Evolutionary conservation across 2,329 filamentous ascomycete genomes (phyloP).

Genomic region (Ceratocystis lukuohia): DNA sequence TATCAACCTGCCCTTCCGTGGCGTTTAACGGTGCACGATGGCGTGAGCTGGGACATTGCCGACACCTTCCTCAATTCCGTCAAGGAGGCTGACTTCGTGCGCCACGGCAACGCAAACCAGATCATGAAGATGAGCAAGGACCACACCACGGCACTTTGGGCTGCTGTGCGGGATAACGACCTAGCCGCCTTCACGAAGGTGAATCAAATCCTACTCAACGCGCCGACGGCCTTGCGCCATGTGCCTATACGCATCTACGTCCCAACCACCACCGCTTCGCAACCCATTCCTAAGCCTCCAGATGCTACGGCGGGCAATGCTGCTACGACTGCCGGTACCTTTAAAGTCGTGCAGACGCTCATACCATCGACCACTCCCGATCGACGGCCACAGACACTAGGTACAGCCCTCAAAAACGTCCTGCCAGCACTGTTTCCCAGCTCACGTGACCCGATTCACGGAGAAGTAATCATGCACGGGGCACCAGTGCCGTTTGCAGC

Average conservation of each 20-base stretch:
- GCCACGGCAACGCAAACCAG: conserved; percentile 75
- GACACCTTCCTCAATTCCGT: conserved; percentile 52
- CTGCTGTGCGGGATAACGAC: conserved; percentile 65
- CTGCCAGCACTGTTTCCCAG: conserved; percentile 80
- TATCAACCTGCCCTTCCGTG: conserved; percentile 43
- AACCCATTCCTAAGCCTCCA: conserved; percentile 24
- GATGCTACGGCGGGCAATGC: no score
- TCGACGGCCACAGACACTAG: conserved; percentile 44
- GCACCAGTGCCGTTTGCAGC: conserved; percentile 67
- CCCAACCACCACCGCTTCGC: conserved; percentile 44
- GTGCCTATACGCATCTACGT: conserved; percentile 85
- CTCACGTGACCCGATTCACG: conserved; percentile 68
- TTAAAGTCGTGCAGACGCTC: conserved; percentile 64
- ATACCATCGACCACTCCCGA: conserved; percentile 38
- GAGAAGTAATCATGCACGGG: conserved; percentile 75
- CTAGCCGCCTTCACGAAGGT: conserved; percentile 58
- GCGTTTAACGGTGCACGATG: conserved; percentile 41
- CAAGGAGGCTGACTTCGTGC: conserved; percentile 71
- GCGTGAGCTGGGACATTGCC: conserved; percentile 44
- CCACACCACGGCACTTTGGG: conserved; percentile 72
- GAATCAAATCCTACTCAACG: conserved; percentile 62
- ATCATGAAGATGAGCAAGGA: conserved; percentile 82
- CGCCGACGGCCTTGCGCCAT: conserved; percentile 60
- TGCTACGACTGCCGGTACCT: conserved; percentile 34
- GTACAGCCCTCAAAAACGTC: conserved; percentile 59